phyloP scores from a whole-genome alignment of 208 protist species.

The Acanthamoeba triangularis region DNA sequence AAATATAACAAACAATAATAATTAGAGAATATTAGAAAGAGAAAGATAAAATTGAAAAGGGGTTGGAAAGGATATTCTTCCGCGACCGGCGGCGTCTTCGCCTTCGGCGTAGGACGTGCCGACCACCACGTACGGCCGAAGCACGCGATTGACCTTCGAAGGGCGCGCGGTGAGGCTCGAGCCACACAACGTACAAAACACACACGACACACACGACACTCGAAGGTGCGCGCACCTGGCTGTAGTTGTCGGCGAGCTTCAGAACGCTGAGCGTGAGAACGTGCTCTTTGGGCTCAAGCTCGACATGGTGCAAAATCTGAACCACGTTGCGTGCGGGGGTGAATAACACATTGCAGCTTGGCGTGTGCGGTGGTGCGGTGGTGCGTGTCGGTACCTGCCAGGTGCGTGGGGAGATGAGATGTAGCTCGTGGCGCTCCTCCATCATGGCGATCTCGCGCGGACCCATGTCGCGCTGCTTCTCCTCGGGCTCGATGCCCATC shows the following conservation, averaged over 20 bases:
- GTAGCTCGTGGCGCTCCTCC: slow-evolving; percentile 63
- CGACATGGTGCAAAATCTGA: slow-evolving; percentile 3
- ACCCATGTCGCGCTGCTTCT: neutral
- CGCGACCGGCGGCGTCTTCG: slow-evolving; percentile 36
- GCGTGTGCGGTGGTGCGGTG: neutral
- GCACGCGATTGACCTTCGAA: neutral
- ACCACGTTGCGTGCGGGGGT: no score
- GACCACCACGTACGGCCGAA: slow-evolving; percentile 59
- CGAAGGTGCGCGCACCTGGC: neutral
- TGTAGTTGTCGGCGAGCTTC: slow-evolving; percentile 71
- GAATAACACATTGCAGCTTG: neutral
- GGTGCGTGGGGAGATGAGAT: slow-evolving; percentile 58
- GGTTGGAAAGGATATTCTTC: slow-evolving; percentile 74
- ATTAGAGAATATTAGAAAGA: neutral
- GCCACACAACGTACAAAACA: neutral
- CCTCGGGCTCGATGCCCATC: slow-evolving; percentile 22
- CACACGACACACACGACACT: no score
- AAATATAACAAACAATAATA: no score
- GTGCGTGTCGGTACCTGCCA: slow-evolving; percentile 24
- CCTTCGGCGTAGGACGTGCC: slow-evolving; percentile 51
- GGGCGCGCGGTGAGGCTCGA: no score
- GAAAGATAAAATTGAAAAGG: neutral
- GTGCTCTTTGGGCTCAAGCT: slow-evolving; percentile 54
- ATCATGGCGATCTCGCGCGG: slow-evolving; percentile 42
- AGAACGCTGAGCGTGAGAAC: slow-evolving; percentile 46